Percentiles rank a stretch among this genome's conserved stretches.
Evolutionary conservation across 1,284 basidiomycete genomes (phyloP).

Genomic region (Tylopilus orsonianus): DNA sequence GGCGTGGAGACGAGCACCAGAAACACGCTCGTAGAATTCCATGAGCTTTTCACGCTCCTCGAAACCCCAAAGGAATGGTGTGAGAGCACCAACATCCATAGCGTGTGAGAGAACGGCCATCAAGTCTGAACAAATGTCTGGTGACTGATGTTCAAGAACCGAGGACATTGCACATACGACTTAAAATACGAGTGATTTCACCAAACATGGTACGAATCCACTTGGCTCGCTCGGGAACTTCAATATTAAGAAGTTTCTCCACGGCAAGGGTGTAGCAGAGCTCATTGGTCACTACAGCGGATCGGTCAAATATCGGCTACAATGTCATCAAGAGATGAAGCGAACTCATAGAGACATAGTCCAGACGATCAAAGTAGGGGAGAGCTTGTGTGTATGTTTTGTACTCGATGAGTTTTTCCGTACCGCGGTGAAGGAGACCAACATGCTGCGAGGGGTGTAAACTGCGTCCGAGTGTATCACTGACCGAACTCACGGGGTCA

Average conservation of each 20-base stretch:
- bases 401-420: slow-evolving; percentile 99
- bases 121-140: slow-evolving; percentile 54
- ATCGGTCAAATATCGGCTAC: not conserved
- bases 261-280: slow-evolving; percentile 96
- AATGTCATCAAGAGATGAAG: slow-evolving; percentile 10
- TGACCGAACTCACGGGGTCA: slow-evolving; percentile 66
- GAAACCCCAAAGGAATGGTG: slow-evolving; percentile 99
- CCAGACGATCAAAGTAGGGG: slow-evolving; percentile 99
- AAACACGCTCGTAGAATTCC: slow-evolving; percentile 99
- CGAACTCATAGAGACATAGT: slow-evolving; percentile 99
- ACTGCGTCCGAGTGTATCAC: not conserved
- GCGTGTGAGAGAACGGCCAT: slow-evolving; percentile 97
- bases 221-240: slow-evolving; percentile 97
- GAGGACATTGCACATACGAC: slow-evolving; percentile 58
- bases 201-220: slow-evolving; percentile 99
- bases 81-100: slow-evolving; percentile 97
- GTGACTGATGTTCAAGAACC: not conserved
- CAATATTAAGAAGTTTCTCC: slow-evolving; percentile 97
- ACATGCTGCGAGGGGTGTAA: slow-evolving; percentile 65
- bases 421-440: slow-evolving; percentile 95
- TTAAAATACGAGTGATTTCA: slow-evolving; percentile 94
- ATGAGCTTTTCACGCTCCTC: slow-evolving; percentile 99
- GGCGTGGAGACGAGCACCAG: too few relatives aligned
- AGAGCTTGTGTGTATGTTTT: slow-evolving; percentile 98
- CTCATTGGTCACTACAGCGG: slow-evolving; percentile 85